phyloP scores from a whole-genome alignment of 371 early-diverging fungal species.

The Mortierella sp. region DNA sequence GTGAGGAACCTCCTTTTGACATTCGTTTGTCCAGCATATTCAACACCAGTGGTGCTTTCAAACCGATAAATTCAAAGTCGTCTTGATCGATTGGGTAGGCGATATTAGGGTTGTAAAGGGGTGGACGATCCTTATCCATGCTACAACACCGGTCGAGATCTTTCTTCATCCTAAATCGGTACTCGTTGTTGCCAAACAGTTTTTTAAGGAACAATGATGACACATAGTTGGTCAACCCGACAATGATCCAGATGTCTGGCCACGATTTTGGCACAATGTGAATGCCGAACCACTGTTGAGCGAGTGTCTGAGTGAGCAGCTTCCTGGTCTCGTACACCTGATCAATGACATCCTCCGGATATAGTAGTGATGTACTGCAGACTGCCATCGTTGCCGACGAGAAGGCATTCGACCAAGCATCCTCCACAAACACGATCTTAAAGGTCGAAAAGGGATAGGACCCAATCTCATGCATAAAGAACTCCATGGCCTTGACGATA shows the following conservation, averaged over 20 bases:
- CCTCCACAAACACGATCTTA: conserved; percentile 90
- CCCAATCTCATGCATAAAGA: conserved; percentile 87
- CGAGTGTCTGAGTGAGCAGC: conserved; percentile 74
- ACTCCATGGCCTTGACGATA: conserved; percentile 81
- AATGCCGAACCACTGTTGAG: conserved; percentile 94
- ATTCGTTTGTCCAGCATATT: conserved; percentile 94
- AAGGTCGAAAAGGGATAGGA: conserved; percentile 89
- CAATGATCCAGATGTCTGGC: conserved; percentile 90
- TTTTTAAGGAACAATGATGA: conserved; percentile 78
- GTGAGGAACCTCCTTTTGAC: conserved; percentile 82
- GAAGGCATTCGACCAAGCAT: conserved; percentile 70
- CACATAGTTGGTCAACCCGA: conserved; percentile 82
- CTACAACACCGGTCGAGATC: conserved; percentile 86
- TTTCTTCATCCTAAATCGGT: conserved; percentile 82
- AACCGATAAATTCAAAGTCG: conserved; percentile 79
- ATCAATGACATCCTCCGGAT: conserved; percentile 84
- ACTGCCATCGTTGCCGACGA: conserved; percentile 43
- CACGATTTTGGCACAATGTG: conserved; percentile 83
- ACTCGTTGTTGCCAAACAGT: conserved; percentile 90
- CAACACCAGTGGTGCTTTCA: conserved; percentile 90
- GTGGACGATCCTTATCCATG: conserved; percentile 87
- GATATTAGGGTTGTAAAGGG: conserved; percentile 78
- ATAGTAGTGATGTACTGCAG: conserved; percentile 74
- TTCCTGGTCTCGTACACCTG: conserved; percentile 85
- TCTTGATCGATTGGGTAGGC: conserved; percentile 73